These are phyloP conservation scores for Kluyveromyces sp. DNA, from an alignment of 1,139 yeast genomes.

Conservation along the genomic window DNA sequence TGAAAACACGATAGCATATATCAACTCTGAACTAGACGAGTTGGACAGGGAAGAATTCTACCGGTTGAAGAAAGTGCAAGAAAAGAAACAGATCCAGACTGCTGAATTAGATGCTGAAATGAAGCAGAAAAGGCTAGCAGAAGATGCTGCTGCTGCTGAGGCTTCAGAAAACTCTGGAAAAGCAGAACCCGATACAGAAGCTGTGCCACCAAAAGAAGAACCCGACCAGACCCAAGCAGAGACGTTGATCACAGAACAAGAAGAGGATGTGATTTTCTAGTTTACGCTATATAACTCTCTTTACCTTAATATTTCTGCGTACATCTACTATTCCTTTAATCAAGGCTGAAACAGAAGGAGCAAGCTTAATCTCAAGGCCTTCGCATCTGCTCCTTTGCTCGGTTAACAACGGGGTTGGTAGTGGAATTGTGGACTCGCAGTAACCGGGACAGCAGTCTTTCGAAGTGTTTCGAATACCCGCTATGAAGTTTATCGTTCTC, in stretches of 20 bases:
- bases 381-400: too few relatives aligned
- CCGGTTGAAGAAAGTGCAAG: constrained; percentile 89
- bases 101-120: constrained; percentile 33
- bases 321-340: neutral
- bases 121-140: constrained; percentile 17
- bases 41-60: constrained; percentile 97
- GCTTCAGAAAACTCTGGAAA: constrained; percentile 3
- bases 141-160: constrained; percentile 4
- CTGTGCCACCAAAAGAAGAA: constrained; percentile 13
- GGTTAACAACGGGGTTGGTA: too few relatives aligned
- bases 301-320: neutral
- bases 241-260: constrained; percentile 38
- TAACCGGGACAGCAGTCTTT: too few relatives aligned
- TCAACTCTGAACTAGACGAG: constrained; percentile 94
- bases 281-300: neutral
- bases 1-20: constrained; percentile 87
- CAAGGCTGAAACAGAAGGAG: neutral
- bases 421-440: too few relatives aligned
- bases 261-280: constrained; percentile 45
- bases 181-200: constrained; percentile 2
- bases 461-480: too few relatives aligned
- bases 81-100: constrained; percentile 69
- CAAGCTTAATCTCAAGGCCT: too few relatives aligned
- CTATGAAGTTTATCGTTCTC: neutral
- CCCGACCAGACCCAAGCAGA: constrained; percentile 6